phyloP scores from a whole-genome alignment of 257 asterid species.

The Plantago elongata region DNA sequence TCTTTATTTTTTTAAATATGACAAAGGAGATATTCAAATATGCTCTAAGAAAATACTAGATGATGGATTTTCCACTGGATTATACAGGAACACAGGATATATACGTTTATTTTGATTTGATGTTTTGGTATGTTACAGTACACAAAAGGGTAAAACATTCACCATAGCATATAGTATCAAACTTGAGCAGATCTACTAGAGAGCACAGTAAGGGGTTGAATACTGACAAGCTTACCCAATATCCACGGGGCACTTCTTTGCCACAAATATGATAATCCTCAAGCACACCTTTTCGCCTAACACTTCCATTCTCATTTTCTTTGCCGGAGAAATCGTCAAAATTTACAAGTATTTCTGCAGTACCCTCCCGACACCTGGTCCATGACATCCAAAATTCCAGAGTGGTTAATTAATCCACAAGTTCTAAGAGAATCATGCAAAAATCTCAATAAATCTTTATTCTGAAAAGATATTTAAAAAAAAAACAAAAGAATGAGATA shows the following conservation, averaged over 20 bases:
- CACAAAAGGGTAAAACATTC: not conserved
- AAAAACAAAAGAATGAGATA: not conserved
- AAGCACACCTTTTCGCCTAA: constrained; percentile 33
- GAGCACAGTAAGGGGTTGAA: constrained; percentile 5
- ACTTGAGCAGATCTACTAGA: not conserved
- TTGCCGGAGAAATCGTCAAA: constrained; percentile 50
- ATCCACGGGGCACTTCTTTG: constrained; percentile 88
- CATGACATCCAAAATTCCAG: constrained; percentile 13
- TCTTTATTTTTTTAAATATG: not conserved
- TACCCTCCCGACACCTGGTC: constrained; percentile 89
- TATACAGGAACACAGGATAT: not conserved
- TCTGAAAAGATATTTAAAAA: too few species aligned
- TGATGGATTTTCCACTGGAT: not conserved
- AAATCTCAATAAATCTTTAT: not conserved
- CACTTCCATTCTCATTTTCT: constrained; percentile 33
- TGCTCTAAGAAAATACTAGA: not conserved
- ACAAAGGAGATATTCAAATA: not conserved
- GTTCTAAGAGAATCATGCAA: not conserved
- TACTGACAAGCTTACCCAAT: constrained; percentile 66
- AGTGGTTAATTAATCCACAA: too few species aligned
- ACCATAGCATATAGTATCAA: not conserved
- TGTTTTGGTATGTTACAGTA: not conserved
- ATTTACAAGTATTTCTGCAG: constrained; percentile 84
- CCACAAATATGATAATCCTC: constrained; percentile 74
- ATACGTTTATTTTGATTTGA: constrained; percentile 4